phyloP scores from a whole-genome alignment of 2,329 filamentous ascomycete species.

The Akanthomyces dipterigenus region DNA sequence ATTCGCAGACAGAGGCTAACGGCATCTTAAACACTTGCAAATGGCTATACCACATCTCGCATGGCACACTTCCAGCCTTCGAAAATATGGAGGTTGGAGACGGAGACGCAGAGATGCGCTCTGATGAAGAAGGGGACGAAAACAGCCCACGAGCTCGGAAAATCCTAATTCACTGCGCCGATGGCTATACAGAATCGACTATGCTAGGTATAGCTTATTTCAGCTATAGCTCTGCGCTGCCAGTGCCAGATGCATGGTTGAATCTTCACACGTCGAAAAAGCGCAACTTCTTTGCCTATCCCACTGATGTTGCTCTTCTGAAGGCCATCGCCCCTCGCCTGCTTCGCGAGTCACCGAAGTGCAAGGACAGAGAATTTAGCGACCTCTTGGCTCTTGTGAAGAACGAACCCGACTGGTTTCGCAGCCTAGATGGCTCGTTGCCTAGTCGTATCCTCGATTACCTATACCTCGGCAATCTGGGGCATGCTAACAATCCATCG shows the following conservation, averaged over 20 bases:
- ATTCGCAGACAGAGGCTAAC: conserved; percentile 76
- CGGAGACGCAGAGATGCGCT: conserved; percentile 18
- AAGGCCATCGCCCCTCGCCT: conserved; percentile 69
- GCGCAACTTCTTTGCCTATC: conserved; percentile 95
- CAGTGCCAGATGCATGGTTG: conserved; percentile 82
- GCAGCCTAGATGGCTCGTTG: conserved; percentile 78
- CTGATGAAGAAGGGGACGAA: conserved; percentile 24
- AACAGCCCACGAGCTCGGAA: conserved; percentile 42
- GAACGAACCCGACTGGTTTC: conserved; percentile 71
- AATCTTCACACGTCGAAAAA: conserved; percentile 70
- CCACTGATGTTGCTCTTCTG: conserved; percentile 80
- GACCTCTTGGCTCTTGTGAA: conserved; percentile 47
- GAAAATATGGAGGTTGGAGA: conserved; percentile 26
- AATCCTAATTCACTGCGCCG: conserved; percentile 85
- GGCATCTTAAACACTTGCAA: conserved; percentile 78
- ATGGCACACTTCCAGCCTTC: conserved; percentile 44
- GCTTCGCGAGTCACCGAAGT: conserved; percentile 60
- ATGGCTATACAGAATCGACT: conserved; percentile 93
- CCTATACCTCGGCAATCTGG: conserved; percentile 92
- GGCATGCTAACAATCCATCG: conserved; percentile 89
- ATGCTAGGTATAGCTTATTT: conserved; percentile 85
- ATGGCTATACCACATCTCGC: conserved; percentile 81
- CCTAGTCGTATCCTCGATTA: conserved; percentile 86
- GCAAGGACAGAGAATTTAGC: conserved; percentile 39
- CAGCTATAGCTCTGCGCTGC: conserved; percentile 79